Evolutionary conservation across 495 filamentous ascomycete species (phyloP), one percentile per base, ranked within the genome.

Genomic region (Lasiosphaeris hirsuta): DNA sequence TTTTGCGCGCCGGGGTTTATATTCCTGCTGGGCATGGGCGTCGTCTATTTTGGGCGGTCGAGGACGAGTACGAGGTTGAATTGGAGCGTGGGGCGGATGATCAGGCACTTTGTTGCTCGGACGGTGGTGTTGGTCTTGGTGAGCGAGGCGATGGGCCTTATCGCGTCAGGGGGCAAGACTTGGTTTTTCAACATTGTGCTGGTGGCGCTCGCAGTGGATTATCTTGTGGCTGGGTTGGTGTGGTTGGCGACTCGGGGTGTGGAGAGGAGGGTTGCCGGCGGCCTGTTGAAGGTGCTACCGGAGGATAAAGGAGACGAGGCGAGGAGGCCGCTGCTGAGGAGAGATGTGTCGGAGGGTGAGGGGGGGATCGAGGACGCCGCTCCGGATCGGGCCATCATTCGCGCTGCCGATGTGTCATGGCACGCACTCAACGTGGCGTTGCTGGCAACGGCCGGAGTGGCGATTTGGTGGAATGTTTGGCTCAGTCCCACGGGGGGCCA

Each of bases 1-100:
- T 61, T 72, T 39, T 73, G 69, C 54, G 70, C 67, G 10, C 70
- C 70, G 10, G 70, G 70, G 10, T 72, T 71, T 42, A 70, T 64
- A 6, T 72, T 73, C 38, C 57, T 73, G 9, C 65, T 73, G 6
- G 70, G 70, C n/a, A 70, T 73, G 60, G 70, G 70, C 36, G 55
- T 72, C 7, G 70, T 64, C 1, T 70, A 72, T 51, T 71, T 73
- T 36, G 54, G 65, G 2, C 50, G 58, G 15, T 72, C 70, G 19
- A 63, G 70, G 10, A 59, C 62, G 7, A 63, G 57, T 10, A 5
- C 2, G 23, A 30, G 23, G 23, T 60, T 68, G 0, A 63, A 61
- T 3, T 73, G 70, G 70, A 42, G 58, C 11, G 48, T 54, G 3
- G 23, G 18, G 37, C 54, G 50, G 44, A 63, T 73, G 69, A 52